These are phyloP conservation scores for Fusarium transvaalense DNA, from an alignment of 2,329 filamentous ascomycete genomes.

Conservation along the genomic window DNA sequence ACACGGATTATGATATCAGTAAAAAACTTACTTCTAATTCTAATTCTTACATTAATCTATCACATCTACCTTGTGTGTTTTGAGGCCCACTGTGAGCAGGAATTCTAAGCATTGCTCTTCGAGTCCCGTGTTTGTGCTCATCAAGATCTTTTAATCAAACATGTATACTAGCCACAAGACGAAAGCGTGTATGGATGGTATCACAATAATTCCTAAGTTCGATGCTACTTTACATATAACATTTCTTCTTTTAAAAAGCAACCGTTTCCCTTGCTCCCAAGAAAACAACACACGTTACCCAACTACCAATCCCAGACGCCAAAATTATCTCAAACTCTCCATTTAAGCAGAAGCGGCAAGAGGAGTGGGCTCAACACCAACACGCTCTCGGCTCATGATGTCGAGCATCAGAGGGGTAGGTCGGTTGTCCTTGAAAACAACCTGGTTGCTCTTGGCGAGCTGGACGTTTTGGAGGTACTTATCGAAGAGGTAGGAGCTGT, in stretches of 20 bases:
- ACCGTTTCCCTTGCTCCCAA: constrained; percentile 22
- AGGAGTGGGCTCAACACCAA: constrained; percentile 80
- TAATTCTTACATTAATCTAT: not conserved
- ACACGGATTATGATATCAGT: constrained; percentile 10
- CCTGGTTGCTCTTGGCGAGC: constrained; percentile 87
- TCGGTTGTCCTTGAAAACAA: constrained; percentile 84
- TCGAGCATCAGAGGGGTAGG: constrained; percentile 91
- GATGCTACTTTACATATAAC: constrained; percentile 9
- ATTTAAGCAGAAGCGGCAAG: constrained; percentile 64
- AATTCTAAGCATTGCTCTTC: not conserved
- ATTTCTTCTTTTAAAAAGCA: constrained; percentile 11
- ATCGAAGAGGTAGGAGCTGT: constrained; percentile 96
- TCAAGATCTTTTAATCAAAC: not conserved
- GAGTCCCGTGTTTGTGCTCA: not conserved
- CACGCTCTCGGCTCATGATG: constrained; percentile 91
- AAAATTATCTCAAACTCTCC: constrained; percentile 28
- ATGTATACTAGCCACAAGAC: not conserved
- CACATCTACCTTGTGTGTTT: not conserved
- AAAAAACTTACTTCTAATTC: constrained; percentile 16
- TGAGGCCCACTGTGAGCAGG: not conserved
- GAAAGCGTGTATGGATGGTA: not conserved
- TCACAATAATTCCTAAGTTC: constrained; percentile 8
- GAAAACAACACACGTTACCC: constrained; percentile 28
- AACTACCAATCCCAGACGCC: constrained; percentile 36
- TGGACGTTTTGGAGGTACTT: constrained; percentile 92